A percentile compares a stretch with the other conserved stretches of the same genome.
Evolutionary conservation across 2,329 filamentous ascomycete species (phyloP).

Genomic region (Penicillium sp.): DNA sequence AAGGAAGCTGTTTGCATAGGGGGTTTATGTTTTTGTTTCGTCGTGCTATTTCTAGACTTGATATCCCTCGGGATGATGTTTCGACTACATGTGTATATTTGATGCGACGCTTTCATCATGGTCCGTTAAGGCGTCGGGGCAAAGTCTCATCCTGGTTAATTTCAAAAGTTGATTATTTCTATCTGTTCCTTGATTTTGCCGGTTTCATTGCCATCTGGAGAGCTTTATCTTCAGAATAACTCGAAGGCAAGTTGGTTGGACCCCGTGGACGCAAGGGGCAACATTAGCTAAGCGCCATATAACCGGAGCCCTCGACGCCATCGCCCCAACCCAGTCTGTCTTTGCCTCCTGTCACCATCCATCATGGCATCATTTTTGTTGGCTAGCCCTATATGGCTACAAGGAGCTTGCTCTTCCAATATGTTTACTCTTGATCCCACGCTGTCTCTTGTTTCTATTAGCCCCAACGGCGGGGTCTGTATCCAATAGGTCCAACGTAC

Average conservation of each 20-base stretch:
- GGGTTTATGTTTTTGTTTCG: constrained; percentile 20
- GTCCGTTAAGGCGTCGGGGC: constrained; percentile 37
- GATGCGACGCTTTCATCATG: constrained; percentile 35
- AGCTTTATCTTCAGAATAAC: neutral
- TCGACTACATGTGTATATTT: constrained; percentile 38
- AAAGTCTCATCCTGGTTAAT: constrained; percentile 25
- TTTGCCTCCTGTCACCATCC: constrained; percentile 12
- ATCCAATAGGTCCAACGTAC: constrained; percentile 25
- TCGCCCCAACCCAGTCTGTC: constrained; percentile 1
- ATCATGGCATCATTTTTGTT: constrained; percentile 25
- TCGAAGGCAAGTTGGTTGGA: neutral
- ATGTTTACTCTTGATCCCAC: constrained; percentile 3
- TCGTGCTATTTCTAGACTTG: constrained; percentile 29
- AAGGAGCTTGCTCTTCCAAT: constrained; percentile 1
- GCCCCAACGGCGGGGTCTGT: constrained; percentile 36
- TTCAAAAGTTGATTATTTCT: constrained; percentile 22
- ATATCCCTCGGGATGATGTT: constrained; percentile 33
- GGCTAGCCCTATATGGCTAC: constrained; percentile 23
- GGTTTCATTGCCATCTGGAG: neutral
- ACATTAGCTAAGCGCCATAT: constrained; percentile 18
- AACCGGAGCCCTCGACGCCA: constrained; percentile 4
- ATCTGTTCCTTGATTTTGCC: constrained; percentile 4
- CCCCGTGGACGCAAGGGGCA: constrained; percentile 3
- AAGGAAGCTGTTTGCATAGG: constrained; percentile 66
- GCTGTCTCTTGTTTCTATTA: constrained; percentile 14